These are phyloP conservation scores for Acanthamoeba polyphaga DNA, from an alignment of 208 protist species.

Conservation along the genomic window DNA sequence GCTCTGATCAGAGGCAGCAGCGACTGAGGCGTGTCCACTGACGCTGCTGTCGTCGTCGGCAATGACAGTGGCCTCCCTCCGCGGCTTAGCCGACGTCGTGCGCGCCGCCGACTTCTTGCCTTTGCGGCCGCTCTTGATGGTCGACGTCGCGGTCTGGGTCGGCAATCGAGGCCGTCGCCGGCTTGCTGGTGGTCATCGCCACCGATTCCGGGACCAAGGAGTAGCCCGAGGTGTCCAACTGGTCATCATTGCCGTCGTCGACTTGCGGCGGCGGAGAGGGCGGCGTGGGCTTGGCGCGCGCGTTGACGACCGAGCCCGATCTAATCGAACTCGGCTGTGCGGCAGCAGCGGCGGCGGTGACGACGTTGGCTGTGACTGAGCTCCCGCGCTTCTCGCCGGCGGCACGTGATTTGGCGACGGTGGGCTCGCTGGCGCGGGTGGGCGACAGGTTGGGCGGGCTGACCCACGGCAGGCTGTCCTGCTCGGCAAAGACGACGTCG, in stretches of 20 bases:
- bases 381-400: no score
- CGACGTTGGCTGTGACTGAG: background rate
- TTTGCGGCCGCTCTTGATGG: background rate
- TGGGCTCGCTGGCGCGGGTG: background rate
- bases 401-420: background rate
- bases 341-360: no score
- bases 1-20: background rate
- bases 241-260: no score
- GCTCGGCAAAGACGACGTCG: background rate
- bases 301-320: no score
- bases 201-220: no score
- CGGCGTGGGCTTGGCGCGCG: no score
- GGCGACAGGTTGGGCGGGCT: slow-evolving; percentile 13
- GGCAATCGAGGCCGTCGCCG: background rate
- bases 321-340: no score
- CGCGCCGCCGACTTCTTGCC: background rate
- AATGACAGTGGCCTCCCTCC: background rate
- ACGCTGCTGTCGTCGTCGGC: background rate
- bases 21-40: no score
- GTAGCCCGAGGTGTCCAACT: background rate
- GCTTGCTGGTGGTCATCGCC: background rate
- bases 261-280: no score
- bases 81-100: background rate
- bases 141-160: background rate
- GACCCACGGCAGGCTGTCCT: slow-evolving; percentile 1